These are phyloP conservation scores for Sugiyamaella paludigena DNA, from an alignment of 1,139 yeast genomes.

Conservation along the genomic window DNA sequence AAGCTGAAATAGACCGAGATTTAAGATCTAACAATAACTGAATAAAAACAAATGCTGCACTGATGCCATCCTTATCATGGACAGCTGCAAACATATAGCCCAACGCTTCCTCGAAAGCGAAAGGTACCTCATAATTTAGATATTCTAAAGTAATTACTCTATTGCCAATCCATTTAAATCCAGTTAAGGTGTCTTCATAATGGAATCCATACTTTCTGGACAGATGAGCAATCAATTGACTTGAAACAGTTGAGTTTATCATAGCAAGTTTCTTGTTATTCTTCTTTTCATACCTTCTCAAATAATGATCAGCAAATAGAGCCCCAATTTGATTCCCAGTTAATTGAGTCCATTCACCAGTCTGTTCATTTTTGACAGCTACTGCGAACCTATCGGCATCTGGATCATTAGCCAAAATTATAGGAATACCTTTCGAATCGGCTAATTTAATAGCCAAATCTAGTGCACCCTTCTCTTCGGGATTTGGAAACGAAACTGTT, in stretches of 20 bases:
- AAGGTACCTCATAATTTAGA: slow-evolving; percentile 69
- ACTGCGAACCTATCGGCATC: slow-evolving; percentile 93
- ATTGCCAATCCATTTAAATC: slow-evolving; percentile 97
- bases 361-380: slow-evolving; percentile 46
- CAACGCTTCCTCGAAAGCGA: slow-evolving; percentile 93
- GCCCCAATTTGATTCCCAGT: slow-evolving; percentile 92
- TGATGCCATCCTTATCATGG: slow-evolving; percentile 90
- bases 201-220: slow-evolving; percentile 61
- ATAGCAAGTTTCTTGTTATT: slow-evolving; percentile 49
- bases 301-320: slow-evolving; percentile 67
- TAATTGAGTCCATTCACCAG: slow-evolving; percentile 66
- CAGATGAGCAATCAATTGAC: slow-evolving; percentile 73
- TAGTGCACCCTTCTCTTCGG: slow-evolving; percentile 92
- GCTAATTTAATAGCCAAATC: slow-evolving; percentile 65
- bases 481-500: slow-evolving; percentile 88
- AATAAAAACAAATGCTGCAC: slow-evolving; percentile 76
- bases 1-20: slow-evolving; percentile 35
- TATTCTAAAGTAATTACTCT: slow-evolving; percentile 69
- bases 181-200: slow-evolving; percentile 82
- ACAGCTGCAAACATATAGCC: slow-evolving; percentile 90
- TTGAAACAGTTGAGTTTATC: slow-evolving; percentile 87
- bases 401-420: slow-evolving; percentile 90
- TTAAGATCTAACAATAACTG: slow-evolving; percentile 53
- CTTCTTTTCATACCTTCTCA: slow-evolving; percentile 39
- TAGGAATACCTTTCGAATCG: slow-evolving; percentile 40